These are phyloP conservation scores for Exophiala sp. DNA, from an alignment of 2,329 filamentous ascomycete genomes.

Conservation along the genomic window DNA sequence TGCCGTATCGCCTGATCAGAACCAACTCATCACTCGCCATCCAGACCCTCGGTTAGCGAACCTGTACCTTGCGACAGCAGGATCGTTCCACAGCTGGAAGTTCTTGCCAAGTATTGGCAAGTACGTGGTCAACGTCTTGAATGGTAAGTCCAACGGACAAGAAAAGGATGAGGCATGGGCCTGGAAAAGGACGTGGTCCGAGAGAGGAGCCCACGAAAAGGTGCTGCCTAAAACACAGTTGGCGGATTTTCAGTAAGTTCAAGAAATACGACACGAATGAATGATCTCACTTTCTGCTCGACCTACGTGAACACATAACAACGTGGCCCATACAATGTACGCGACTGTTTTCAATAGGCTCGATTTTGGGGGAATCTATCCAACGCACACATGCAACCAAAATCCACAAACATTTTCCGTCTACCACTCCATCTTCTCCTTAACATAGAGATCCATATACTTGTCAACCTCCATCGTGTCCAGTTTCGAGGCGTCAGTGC, in stretches of 20 bases:
- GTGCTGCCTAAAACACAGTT: constrained; percentile 31
- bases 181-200: constrained; percentile 31
- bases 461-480: constrained; percentile 82
- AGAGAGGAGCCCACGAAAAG: constrained; percentile 32
- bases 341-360: not conserved
- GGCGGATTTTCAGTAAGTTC: constrained; percentile 20
- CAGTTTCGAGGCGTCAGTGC: constrained; percentile 69
- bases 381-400: not conserved
- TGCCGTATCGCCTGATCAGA: constrained; percentile 59
- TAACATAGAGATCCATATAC: constrained; percentile 84
- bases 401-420: not conserved
- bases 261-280: not conserved
- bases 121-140: constrained; percentile 44
- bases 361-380: not conserved
- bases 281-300: not conserved
- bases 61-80: constrained; percentile 59
- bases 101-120: constrained; percentile 62
- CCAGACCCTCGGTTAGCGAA: constrained; percentile 46
- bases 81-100: constrained; percentile 64
- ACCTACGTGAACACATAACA: too few species aligned
- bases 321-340: not conserved
- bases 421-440: constrained; percentile 45
- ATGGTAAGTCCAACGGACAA: constrained; percentile 28
- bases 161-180: constrained; percentile 42
- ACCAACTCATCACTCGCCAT: constrained; percentile 56